Percentiles rank a stretch among this genome's conserved stretches.
Conservation (phyloP, 805 yeast genomes). For the Cyberlindnera mycetangii region DNA sequence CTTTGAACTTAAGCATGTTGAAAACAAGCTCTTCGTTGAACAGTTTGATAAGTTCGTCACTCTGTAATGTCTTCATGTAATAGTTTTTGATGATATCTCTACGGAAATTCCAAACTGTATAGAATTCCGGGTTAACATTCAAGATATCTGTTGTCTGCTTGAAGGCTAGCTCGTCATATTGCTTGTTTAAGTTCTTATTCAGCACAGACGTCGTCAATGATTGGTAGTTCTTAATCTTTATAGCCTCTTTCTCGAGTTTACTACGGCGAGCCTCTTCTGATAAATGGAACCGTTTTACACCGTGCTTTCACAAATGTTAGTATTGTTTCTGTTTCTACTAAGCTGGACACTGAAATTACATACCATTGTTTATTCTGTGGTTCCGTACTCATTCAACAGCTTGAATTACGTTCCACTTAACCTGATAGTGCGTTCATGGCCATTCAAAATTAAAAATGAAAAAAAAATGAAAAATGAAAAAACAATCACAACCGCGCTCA, state of each 20-base stretch:
- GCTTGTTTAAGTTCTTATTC: constrained; percentile 27
- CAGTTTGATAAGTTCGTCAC: constrained; percentile 28
- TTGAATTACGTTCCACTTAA: no score
- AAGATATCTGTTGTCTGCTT: constrained; percentile 56
- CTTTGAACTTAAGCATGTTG: constrained; percentile 53
- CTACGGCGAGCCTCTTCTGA: constrained; percentile 51
- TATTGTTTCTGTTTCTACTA: background rate
- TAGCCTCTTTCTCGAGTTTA: constrained; percentile 56
- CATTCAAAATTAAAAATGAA: no score
- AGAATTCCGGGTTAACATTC: constrained; percentile 76
- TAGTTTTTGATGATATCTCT: constrained; percentile 55
- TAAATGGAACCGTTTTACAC: constrained; percentile 58
- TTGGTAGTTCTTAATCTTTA: constrained; percentile 56
- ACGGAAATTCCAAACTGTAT: constrained; percentile 87
- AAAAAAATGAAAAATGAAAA: no score
- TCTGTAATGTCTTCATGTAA: constrained; percentile 15
- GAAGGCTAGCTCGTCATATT: constrained; percentile 40
- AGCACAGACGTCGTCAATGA: constrained; percentile 44
- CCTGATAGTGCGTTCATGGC: no score
- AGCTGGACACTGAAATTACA: background rate
- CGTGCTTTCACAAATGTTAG: constrained; percentile 48
- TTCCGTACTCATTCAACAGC: no score
- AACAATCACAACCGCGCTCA: no score
- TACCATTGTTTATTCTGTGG: background rate
- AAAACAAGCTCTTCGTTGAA: constrained; percentile 60